Percentiles rank a stretch among this genome's conserved stretches.
Evolutionary conservation across 148 eudicot species (phyloP).

Genomic region (Chenopodium berlandieri): DNA sequence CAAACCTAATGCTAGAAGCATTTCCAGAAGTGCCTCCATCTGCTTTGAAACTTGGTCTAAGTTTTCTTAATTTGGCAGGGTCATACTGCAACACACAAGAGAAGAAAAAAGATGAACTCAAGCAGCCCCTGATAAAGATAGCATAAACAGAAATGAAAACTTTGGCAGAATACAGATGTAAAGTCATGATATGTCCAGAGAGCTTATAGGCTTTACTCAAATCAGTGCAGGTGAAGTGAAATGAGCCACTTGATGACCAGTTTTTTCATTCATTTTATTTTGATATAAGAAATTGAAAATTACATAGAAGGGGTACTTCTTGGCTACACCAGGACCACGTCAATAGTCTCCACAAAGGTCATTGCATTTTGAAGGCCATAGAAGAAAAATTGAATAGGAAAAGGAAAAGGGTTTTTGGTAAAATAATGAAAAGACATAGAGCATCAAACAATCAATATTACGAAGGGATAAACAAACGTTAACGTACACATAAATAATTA

Average conservation of each 20-base stretch:
- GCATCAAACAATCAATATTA: not conserved
- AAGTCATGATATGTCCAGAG: not conserved
- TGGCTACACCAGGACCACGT: not conserved
- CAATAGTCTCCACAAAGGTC: not conserved
- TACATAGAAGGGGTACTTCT: not conserved
- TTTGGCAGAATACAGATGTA: not conserved
- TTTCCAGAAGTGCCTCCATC: slow-evolving; percentile 95
- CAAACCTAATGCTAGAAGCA: slow-evolving; percentile 91
- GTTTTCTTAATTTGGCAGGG: slow-evolving; percentile 85
- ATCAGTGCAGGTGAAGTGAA: not conserved
- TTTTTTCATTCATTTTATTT: not conserved
- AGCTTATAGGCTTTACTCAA: not conserved
- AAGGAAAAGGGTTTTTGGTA: not conserved
- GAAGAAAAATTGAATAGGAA: not conserved
- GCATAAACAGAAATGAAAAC: not conserved
- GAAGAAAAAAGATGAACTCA: not conserved
- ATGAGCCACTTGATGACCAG: not conserved
- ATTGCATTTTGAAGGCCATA: not conserved
- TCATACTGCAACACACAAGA: slow-evolving; percentile 60
- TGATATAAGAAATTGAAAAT: not conserved
- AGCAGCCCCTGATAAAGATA: not conserved
- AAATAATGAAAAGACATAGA: not conserved
- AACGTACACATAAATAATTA: not conserved
- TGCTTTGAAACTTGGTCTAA: slow-evolving; percentile 90
- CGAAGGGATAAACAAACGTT: not conserved